Conservation (phyloP, 352 stramenopile genomes). For the Aphanomyces astaci region DNA sequence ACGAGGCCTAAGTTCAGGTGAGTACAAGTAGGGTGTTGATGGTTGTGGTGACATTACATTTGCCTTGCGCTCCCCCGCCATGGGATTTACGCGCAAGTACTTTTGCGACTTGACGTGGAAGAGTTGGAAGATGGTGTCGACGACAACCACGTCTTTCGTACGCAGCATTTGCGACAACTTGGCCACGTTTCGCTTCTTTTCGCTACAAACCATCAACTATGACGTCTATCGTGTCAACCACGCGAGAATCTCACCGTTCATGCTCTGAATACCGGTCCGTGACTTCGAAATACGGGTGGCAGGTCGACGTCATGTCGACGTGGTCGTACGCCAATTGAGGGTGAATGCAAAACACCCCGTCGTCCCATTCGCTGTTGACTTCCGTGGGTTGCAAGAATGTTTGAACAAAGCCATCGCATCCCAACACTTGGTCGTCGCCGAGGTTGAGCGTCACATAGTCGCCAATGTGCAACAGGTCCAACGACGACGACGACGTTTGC, state of each 20-base stretch:
- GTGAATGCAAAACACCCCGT: slow-evolving; percentile 16
- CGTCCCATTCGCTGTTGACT: slow-evolving; percentile 13
- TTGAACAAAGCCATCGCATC: slow-evolving; percentile 8
- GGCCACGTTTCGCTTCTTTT: slow-evolving; percentile 14
- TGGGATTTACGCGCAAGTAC: slow-evolving; percentile 19
- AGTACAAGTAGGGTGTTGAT: no score
- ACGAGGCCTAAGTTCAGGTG: slow-evolving; percentile 11
- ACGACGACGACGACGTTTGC: not conserved
- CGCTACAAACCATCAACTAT: slow-evolving; percentile 2
- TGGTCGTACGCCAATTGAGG: slow-evolving; percentile 21
- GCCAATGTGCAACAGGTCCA: slow-evolving; percentile 8
- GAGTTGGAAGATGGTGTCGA: slow-evolving; percentile 15
- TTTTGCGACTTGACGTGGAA: slow-evolving; percentile 23
- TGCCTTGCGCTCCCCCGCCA: not conserved
- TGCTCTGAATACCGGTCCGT: slow-evolving; percentile 17
- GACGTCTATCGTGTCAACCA: not conserved
- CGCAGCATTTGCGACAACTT: not conserved
- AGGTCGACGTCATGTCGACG: not conserved
- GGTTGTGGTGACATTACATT: slow-evolving; percentile 7
- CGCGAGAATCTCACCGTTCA: not conserved
- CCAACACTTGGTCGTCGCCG: not conserved
- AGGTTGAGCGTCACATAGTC: slow-evolving; percentile 10
- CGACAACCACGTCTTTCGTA: not conserved
- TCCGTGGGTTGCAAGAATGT: not conserved
- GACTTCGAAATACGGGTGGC: not conserved